These are phyloP conservation scores for Pseudocercospora vitis DNA, from an alignment of 2,329 filamentous ascomycete species.

Conservation along the genomic window DNA sequence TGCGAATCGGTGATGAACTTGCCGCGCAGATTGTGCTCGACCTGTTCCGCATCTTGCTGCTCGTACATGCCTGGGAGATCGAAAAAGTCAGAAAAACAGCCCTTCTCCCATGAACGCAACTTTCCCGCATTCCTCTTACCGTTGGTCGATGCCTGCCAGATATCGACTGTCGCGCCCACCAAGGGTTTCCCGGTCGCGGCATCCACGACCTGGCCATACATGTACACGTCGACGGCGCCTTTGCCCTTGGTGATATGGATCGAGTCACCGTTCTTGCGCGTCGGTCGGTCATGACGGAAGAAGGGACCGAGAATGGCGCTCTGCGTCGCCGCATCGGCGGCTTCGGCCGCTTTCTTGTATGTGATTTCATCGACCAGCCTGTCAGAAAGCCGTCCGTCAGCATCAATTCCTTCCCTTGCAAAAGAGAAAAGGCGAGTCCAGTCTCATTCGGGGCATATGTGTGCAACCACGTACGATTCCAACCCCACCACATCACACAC, in stretches of 20 bases:
- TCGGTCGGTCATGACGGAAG: conserved; percentile 72
- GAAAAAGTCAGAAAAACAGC: not conserved
- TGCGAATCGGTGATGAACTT: conserved; percentile 63
- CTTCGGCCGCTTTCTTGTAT: conserved; percentile 60
- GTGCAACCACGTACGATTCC: conserved; percentile 40
- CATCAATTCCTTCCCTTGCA: too few species aligned
- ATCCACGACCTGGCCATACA: conserved; percentile 63
- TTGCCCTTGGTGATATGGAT: conserved; percentile 57
- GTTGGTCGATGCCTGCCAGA: conserved; percentile 80
- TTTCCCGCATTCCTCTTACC: conserved; percentile 16
- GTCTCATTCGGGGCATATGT: not conserved
- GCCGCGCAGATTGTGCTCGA: conserved; percentile 72
- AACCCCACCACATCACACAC: conserved; percentile 60
- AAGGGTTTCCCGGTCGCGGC: conserved; percentile 64
- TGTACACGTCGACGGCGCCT: conserved; percentile 58
- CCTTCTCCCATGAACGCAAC: not conserved
- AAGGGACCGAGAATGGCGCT: conserved; percentile 83
- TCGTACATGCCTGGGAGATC: conserved; percentile 53
- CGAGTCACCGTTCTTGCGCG: conserved; percentile 66
- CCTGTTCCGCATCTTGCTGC: conserved; percentile 70
- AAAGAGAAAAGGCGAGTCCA: not conserved
- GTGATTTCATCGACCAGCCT: conserved; percentile 74
- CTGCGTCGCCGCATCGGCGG: conserved; percentile 58
- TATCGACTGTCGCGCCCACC: conserved; percentile 65
- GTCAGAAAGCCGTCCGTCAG: conserved; percentile 26